Evolutionary conservation across 345 rosid genomes (phyloP), one percentile per base, ranked within the genome.

Genomic region (Populus alba): DNA sequence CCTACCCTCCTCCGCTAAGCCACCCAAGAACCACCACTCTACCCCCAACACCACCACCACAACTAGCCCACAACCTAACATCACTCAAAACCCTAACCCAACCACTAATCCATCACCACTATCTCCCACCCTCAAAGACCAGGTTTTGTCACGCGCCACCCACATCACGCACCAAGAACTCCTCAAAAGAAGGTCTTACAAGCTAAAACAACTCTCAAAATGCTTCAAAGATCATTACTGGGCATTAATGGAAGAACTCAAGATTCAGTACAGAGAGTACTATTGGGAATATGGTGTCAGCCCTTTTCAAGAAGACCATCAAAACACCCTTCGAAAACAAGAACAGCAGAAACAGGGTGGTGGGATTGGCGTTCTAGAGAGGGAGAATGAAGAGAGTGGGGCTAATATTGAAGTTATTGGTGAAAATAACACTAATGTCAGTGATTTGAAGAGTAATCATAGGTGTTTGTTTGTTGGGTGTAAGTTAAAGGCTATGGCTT

Each of bases 401-500:
- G 59, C 6, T 22, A 57, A 27, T 25, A 69, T 78, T 31, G 94
- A 86, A 80, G 89, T 83, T n/a, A 77, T 85, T 77, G 92, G 86
- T 51, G 92, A 87, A 74, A 88, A 83, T 38, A 78, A 47, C 33
- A 70, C 41, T 45, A 74, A 25, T 79, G 20, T 33, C 47, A 63
- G 49, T 70, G 87, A 87, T 45, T 78, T 84, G 69, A 90, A 83
- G 75, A 87, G 73, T 33, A 86, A 82, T 75, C 61, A 41, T 41
- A 41, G 47, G 47, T 29, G 13, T 37, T 61, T 35, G 35, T 35
- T 23, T 33, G 39, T 62, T n/a, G 66, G 98, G 3, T 86, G 96
- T 83, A 93, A 92, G 78, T 72, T 86, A 29, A 93, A 91, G 80
- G 91, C 98, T 15, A 95, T 93, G 98, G 88, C 97, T 62, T 87